Base-by-base conservation (phyloP, 2,329 filamentous ascomycete genomes). In the Xylariaceae sp. region DNA sequence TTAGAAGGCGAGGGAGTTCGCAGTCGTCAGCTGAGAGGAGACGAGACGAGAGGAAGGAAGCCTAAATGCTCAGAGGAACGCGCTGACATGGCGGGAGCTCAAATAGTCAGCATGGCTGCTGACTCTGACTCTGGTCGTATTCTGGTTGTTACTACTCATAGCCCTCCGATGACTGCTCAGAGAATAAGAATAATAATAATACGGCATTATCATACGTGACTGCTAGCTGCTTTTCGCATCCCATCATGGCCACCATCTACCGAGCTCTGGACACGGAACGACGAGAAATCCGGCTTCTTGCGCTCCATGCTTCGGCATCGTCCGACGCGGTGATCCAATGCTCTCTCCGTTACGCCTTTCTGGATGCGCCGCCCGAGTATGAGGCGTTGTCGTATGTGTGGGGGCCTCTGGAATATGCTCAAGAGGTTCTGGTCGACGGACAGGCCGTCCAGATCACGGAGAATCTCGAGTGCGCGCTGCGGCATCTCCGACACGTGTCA, bases 371-470 rank as follows among this genome's bases (percentile, higher is more conserved):
- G n/a, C 49, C 55, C 15, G 47, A 47, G 39, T 57, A 52, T 15
- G 55, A 57, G 42, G 55, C 55, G 6, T 10, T 57, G 15, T 53
- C 55, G n/a, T 53, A 53, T 17, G 50, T 57, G 8, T 57, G 55
- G 50, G 55, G 55, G 10, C 15, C 48, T 10, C 50, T 48, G 4
- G 10, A 48, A 11, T 37, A 37, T 15, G 13, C 42, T 6, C 39
- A 45, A 13, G 15, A 48, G 9, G 45, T 48, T 6, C 18, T 39
- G 11, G 49, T 53, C 2, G 23, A 53, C 3, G 35, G 42, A 39
- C 13, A 39, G 2, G 11, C 49, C 13, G 9, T 48, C 9, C 23
- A 39, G 5, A 52, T 52, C 18, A 57, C 49, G 2, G 18, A 53
- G 34, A 57, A 57, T n/a, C 49, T 57, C 13, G 49, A 48, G 8